Conservation (phyloP, 441 rosid genomes). For the Breynia disticha region DNA sequence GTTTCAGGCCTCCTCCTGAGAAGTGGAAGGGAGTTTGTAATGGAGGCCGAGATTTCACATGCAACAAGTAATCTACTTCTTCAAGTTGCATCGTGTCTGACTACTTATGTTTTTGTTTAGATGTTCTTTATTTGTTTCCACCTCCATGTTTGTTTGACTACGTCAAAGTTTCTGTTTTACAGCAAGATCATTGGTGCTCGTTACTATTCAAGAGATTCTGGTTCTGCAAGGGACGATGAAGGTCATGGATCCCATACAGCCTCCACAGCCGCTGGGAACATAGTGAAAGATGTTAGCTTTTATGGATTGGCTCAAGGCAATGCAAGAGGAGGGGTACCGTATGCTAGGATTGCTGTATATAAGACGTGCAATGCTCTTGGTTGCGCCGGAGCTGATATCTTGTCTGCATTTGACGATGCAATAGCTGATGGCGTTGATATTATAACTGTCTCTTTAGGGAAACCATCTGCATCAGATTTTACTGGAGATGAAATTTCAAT, state of each 20-base stretch:
- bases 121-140: not conserved
- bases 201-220: constrained; percentile 11
- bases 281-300: constrained; percentile 14
- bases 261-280: constrained; percentile 24
- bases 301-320: constrained; percentile 18
- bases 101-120: not conserved
- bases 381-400: not conserved
- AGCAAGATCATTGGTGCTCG: constrained; percentile 37
- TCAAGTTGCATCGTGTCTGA: not conserved
- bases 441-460: constrained; percentile 13
- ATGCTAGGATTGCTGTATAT: constrained; percentile 19
- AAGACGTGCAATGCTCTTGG: not conserved
- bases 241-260: constrained; percentile 32
- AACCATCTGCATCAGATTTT: not conserved
- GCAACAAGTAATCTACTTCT: constrained; percentile 36
- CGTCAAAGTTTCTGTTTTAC: not conserved
- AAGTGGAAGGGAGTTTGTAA: constrained; percentile 51
- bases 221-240: constrained; percentile 12
- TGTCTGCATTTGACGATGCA: constrained; percentile 28
- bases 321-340: constrained; percentile 21
- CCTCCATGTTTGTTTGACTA: not conserved
- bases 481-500: constrained; percentile 11
- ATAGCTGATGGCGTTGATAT: constrained; percentile 25
- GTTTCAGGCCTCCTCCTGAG: constrained; percentile 42
- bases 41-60: constrained; percentile 39